Evolutionary conservation across 495 filamentous ascomycete species (phyloP).

Genomic region (Penicillium parvum): DNA sequence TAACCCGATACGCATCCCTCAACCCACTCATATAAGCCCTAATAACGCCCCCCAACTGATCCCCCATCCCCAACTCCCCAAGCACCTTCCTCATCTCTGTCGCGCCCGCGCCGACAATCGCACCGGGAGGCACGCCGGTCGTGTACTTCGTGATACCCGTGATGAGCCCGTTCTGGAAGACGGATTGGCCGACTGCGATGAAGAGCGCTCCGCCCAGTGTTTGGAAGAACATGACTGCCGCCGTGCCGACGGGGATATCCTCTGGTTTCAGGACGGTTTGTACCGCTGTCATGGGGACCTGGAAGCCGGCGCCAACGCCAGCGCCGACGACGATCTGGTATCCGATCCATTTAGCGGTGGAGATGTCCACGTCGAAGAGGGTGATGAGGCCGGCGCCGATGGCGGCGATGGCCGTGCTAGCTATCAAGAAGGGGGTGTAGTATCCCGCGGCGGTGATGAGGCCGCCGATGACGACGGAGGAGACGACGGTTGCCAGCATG

Average conservation of each 20-base stretch:
- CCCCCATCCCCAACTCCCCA: constrained; percentile 18
- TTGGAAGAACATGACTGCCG: constrained; percentile 66
- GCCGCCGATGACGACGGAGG: constrained; percentile 39
- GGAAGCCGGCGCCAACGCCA: constrained; percentile 49
- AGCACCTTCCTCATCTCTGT: constrained; percentile 51
- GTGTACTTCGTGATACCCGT: constrained; percentile 37
- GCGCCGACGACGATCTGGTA: constrained; percentile 55
- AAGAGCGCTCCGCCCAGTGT: constrained; percentile 67
- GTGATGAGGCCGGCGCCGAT: constrained; percentile 64
- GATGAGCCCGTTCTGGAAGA: constrained; percentile 58
- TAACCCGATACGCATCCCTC: constrained; percentile 23
- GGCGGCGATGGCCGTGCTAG: constrained; percentile 45
- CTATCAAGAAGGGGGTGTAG: constrained; percentile 64
- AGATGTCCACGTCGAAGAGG: constrained; percentile 45
- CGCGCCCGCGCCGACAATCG: constrained; percentile 10
- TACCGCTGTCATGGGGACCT: constrained; percentile 35
- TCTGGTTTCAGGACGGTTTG: constrained; percentile 22
- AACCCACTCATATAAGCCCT: constrained; percentile 28
- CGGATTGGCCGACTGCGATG: constrained; percentile 57
- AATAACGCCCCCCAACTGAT: constrained; percentile 24
- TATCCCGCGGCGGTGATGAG: constrained; percentile 58
- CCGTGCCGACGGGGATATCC: constrained; percentile 25
- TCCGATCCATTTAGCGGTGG: constrained; percentile 50
- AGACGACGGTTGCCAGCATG: constrained; percentile 34
- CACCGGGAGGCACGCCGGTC: constrained; percentile 39